phyloP scores from a whole-genome alignment of 139 green algal species.

The Pycnococcus provasolii region DNA sequence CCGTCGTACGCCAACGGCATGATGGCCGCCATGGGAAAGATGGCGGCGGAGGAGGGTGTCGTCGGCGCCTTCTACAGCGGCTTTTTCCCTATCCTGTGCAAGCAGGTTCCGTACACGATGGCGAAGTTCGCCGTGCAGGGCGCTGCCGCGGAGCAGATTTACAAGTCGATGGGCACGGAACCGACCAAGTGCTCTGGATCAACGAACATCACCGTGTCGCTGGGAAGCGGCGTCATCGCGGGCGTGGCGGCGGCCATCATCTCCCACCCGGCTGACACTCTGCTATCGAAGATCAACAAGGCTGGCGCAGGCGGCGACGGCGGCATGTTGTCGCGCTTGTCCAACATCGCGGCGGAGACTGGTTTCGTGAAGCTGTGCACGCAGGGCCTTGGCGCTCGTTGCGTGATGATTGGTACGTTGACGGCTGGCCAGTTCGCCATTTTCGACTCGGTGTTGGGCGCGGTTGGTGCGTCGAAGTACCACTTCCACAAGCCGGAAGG shows the following conservation, averaged over 20 bases:
- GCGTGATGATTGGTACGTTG: constrained; percentile 44
- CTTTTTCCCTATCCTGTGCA: constrained; percentile 34
- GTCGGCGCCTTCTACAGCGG: constrained; percentile 28
- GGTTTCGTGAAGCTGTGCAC: constrained; percentile 34
- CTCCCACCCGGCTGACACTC: constrained; percentile 43
- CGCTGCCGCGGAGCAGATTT: constrained; percentile 35
- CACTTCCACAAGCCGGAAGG: constrained; percentile 19
- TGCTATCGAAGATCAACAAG: constrained; percentile 48
- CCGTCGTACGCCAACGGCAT: constrained; percentile 35
- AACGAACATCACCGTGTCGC: constrained; percentile 33
- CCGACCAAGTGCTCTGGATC: constrained; percentile 30
- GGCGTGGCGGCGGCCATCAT: constrained; percentile 42
- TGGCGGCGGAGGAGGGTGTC: constrained; percentile 33
- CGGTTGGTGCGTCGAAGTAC: constrained; percentile 20
- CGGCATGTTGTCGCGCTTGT: constrained; percentile 22
- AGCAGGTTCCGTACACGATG: constrained; percentile 44
- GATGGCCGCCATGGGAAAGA: constrained; percentile 26
- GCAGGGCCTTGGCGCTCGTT: constrained; percentile 32
- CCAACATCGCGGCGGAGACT: constrained; percentile 28
- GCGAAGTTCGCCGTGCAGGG: constrained; percentile 46
- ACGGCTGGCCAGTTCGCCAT: constrained; percentile 41
- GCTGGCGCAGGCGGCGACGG: constrained; percentile 20
- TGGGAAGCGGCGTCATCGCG: constrained; percentile 37
- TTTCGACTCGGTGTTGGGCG: constrained; percentile 31
- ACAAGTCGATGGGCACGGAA: constrained; percentile 32